phyloP scores from a whole-genome alignment of 768 basidiomycete species.

The Russula olivacea region DNA sequence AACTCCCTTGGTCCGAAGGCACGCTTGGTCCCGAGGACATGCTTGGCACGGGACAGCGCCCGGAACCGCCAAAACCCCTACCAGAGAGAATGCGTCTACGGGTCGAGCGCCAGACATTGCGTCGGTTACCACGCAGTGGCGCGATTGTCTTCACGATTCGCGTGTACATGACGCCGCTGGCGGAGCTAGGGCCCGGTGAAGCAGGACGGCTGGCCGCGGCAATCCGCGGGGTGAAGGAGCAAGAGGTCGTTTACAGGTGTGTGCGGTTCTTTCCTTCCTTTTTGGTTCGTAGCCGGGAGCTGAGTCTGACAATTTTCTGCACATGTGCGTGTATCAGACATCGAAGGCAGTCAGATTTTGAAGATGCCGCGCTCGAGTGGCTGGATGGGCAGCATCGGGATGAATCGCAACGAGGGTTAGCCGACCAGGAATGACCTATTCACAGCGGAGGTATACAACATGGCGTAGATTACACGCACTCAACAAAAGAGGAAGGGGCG shows the following conservation, averaged over 20 bases:
- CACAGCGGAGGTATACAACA: background rate
- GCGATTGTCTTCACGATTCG: constrained; percentile 62
- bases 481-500: too few relatives aligned
- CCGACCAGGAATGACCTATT: background rate
- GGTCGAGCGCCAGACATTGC: constrained; percentile 54
- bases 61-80: constrained; percentile 8
- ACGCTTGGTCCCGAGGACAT: constrained; percentile 51
- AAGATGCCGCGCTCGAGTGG: constrained; percentile 33
- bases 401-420: constrained; percentile 27
- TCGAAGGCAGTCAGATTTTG: constrained; percentile 33
- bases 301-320: background rate
- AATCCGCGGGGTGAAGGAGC: constrained; percentile 52
- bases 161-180: constrained; percentile 50
- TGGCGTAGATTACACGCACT: background rate
- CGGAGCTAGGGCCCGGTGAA: constrained; percentile 45
- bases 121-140: constrained; percentile 53
- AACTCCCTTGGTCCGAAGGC: constrained; percentile 57
- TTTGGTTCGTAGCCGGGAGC: background rate
- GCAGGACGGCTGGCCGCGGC: constrained; percentile 55
- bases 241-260: constrained; percentile 43
- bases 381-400: constrained; percentile 35
- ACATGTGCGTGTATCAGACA: constrained; percentile 28
- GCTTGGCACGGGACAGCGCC: constrained; percentile 25
- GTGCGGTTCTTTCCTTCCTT: constrained; percentile 28
- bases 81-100: constrained; percentile 48